phyloP scores from a whole-genome alignment of 208 protist genomes.

The Porcisia hertigi region DNA sequence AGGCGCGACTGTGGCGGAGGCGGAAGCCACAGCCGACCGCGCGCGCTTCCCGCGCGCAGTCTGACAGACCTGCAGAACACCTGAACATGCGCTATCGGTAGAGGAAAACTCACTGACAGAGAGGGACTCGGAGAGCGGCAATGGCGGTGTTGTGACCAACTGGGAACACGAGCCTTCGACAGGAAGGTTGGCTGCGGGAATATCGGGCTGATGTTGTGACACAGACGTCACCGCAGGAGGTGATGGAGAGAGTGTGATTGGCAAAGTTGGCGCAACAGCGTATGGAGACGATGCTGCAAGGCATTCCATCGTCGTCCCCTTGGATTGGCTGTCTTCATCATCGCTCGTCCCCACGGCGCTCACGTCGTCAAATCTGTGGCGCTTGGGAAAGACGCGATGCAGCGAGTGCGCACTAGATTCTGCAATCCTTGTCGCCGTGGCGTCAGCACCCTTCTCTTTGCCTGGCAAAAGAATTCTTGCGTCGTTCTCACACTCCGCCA shows the following conservation, averaged over 20 bases:
- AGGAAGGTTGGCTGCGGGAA: not conserved
- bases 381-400: not conserved
- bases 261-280: not conserved
- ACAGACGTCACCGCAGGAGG: not conserved
- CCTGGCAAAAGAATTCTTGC: not conserved
- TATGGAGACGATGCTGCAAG: not conserved
- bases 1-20: not conserved
- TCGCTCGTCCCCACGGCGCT: not conserved
- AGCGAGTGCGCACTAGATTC: not conserved
- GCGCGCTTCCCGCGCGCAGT: not conserved
- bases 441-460: not conserved
- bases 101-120: not conserved
- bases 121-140: not conserved
- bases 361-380: not conserved
- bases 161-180: not conserved
- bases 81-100: not conserved
- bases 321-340: not conserved
- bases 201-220: not conserved
- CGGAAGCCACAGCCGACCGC: not conserved
- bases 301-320: not conserved
- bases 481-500: not conserved
- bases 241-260: not conserved
- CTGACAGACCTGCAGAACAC: not conserved
- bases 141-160: not conserved
- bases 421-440: not conserved